Base-by-base conservation (phyloP, 148 eudicot genomes). In the Amaranthus palmeri region DNA sequence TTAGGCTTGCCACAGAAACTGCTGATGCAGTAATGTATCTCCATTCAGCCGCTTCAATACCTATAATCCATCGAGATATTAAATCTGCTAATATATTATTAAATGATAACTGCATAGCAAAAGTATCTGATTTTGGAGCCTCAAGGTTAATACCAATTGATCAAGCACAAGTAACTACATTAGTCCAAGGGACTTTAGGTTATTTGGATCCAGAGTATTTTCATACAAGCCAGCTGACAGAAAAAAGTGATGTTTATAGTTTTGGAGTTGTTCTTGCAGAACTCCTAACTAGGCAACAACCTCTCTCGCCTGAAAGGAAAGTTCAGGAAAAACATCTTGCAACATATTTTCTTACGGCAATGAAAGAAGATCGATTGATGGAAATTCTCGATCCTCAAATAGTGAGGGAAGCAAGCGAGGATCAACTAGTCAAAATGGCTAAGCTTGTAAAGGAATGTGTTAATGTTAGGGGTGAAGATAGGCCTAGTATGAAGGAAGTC, bases 201-300 rank as follows among this genome's bases (percentile, higher is more conserved):
- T 73, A 73, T 51, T 45, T 73, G 13, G 76, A 64, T 54, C 76
- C 76, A 0, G 76, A 73, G 44, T 73, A 73, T 61, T 66, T 73
- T 13, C 62, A 4, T 1, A 53, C 59, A n/a, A 64, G 69, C 53
- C 70, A 65, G 9, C 12, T 73, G 11, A 65, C 70, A 5, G 70
- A 73, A 25, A 25, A 25, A 25, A 25, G 36, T 25, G 36, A 25
- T 25, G 36, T 25, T 25, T 25, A 25, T 25, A 73, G 76, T 13
- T 73, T 73, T 40, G 76, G 76, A 0, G 70, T 73, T 10, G 54
- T 73, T n/a, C 70, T 73, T 18, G 60, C 70, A 3, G 76, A 65
- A 40, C 70, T 73, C 7, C 6, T 73, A 43, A 73, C 76, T 11
- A 60, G 25, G 59, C 8, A 17, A 55, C 5, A 14, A 15, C 71